phyloP scores from a whole-genome alignment of 2,329 filamentous ascomycete species.

The Diaporthe longicolla region DNA sequence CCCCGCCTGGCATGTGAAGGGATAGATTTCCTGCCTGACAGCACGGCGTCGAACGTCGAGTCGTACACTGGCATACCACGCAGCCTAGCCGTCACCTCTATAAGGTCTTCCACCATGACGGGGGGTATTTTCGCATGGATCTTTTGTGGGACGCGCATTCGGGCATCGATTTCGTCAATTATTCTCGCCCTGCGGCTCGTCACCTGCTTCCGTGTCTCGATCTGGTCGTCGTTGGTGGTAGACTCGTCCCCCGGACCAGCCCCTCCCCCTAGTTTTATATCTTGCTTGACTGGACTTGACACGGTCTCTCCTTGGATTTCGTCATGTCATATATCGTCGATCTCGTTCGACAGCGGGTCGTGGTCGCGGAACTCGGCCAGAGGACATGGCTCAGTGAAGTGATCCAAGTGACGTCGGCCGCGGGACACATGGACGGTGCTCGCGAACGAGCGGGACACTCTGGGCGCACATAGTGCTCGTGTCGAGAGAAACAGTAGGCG shows the following conservation, averaged over 20 bases:
- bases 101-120: neutral
- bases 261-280: no score
- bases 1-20: no score
- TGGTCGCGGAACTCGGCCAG: neutral
- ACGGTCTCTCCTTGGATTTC: neutral
- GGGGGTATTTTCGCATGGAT: neutral
- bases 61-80: constrained; percentile 12
- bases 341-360: neutral
- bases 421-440: neutral
- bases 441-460: neutral
- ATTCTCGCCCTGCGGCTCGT: no score
- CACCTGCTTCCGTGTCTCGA: no score
- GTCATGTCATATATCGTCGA: neutral
- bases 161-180: fast-evolving
- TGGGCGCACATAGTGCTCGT: neutral
- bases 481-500: neutral
- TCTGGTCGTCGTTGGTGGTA: no score
- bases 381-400: no score
- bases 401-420: no score
- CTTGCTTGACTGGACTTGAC: neutral
- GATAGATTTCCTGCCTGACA: neutral
- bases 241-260: no score
- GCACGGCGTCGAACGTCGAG: neutral
- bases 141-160: neutral
- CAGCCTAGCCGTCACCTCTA: fast-evolving